Evolutionary conservation across 768 basidiomycete species (phyloP), one percentile per base, ranked within the genome.

Genomic region (Suillus alpinus): DNA sequence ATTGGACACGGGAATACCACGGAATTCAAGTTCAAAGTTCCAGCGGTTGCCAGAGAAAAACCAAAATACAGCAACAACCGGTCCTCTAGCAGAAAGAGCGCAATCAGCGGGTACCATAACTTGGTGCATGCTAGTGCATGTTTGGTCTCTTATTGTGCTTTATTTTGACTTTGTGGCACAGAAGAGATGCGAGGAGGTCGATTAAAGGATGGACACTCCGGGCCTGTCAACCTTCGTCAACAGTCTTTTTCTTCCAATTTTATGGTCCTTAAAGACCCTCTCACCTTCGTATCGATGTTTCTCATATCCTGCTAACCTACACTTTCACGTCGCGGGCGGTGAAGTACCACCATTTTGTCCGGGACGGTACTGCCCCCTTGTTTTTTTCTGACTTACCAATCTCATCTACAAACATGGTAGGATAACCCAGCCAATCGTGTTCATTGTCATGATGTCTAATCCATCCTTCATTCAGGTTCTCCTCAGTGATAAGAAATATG

Each of bases 401-500:
- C 20, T 44, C 65, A 20, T 40, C 66, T 67, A 59, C 59, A 52
- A 46, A 62, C 44, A 29, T 60, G 56, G 61, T 57, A 66, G 62
- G 62, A 59, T 32, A 50, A 29, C 57, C 57, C 62, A 67, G 74
- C 63, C 60, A 63, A 86, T 86, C 84, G 85, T 84, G 64, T 50
- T n/a, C 56, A 32, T 41, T 14, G 10, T 29, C 56, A 41, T 10
- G 39, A 55, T 23, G 56, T 16, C 60, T 29, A 32, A 46, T 20
- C 39, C 20, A 57, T 57, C 8, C 12, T 16, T 36, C 36, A 23
- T 44, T n/a, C 68, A 90, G 89, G 84, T 87, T 68, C 81, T 90
- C 69, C 80, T 91, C 72, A 85, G 82, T 71, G 81, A 80, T 71
- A 89, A 86, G 77, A 92, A 92, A 80, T 92, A 90, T 71, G 90